Conservation (phyloP, 2,329 filamentous ascomycete species). For the Neospermospora avenae region DNA sequence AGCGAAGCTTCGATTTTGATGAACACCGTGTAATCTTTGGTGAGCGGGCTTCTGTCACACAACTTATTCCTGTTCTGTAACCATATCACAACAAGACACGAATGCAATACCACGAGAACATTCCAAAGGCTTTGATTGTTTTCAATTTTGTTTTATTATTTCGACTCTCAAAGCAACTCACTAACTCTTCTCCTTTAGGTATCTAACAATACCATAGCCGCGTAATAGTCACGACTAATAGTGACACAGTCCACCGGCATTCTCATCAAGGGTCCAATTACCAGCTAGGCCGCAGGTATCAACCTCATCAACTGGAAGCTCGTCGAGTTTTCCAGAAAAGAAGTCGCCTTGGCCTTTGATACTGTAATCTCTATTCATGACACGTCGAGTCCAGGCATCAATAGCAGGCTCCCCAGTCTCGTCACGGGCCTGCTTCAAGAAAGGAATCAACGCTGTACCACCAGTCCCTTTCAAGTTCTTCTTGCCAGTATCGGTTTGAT, state of each 20-base stretch:
- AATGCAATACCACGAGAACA: neutral
- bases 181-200: neutral
- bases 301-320: constrained; percentile 37
- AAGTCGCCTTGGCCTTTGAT: constrained; percentile 49
- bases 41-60: too few relatives aligned
- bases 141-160: neutral
- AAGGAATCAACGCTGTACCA: constrained; percentile 89
- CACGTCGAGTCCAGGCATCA: constrained; percentile 52
- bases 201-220: neutral
- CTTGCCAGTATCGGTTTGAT: constrained; percentile 40
- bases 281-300: constrained; percentile 69
- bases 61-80: too few relatives aligned
- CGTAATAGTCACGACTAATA: constrained; percentile 22
- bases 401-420: constrained; percentile 93
- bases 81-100: neutral
- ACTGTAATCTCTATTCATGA: constrained; percentile 36
- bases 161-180: neutral
- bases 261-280: constrained; percentile 84
- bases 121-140: neutral
- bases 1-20: too few relatives aligned
- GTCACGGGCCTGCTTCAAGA: constrained; percentile 93
- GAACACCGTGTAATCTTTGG: too few relatives aligned
- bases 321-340: constrained; percentile 53
- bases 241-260: constrained; percentile 54
- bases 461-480: constrained; percentile 82